A percentile compares a stretch with the other conserved stretches of the same genome.
Evolutionary conservation across 2,329 filamentous ascomycete genomes (phyloP).

Genomic region (Fusarium piperis): DNA sequence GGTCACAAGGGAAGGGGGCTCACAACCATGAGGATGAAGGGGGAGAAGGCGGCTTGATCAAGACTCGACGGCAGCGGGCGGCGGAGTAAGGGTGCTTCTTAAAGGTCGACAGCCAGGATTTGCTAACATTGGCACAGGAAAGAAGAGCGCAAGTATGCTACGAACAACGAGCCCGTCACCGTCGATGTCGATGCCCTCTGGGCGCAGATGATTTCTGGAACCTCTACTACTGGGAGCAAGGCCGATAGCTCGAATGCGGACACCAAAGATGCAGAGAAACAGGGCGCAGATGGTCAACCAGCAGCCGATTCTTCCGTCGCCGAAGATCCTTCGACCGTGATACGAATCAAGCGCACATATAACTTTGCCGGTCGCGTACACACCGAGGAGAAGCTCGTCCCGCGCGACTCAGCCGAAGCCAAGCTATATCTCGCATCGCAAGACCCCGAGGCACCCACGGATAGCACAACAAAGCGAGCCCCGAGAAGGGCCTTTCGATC

Average conservation of each 20-base stretch:
- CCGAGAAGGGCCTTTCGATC: slow-evolving; percentile 69
- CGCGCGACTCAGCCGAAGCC: slow-evolving; percentile 72
- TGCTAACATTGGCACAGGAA: slow-evolving; percentile 54
- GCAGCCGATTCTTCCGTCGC: background rate
- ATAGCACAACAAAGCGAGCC: slow-evolving; percentile 52
- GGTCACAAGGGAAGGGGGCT: slow-evolving; percentile 52
- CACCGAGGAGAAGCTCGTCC: slow-evolving; percentile 76
- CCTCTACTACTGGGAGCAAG: slow-evolving; percentile 20
- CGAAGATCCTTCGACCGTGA: slow-evolving; percentile 52
- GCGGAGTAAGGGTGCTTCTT: slow-evolving; percentile 60
- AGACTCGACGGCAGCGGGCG: slow-evolving; percentile 76
- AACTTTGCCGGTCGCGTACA: slow-evolving; percentile 79
- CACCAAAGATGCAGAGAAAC: slow-evolving; percentile 2
- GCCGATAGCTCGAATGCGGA: slow-evolving; percentile 7
- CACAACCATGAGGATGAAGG: slow-evolving; percentile 62
- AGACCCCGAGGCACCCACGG: slow-evolving; percentile 41
- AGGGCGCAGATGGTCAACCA: slow-evolving; percentile 18
- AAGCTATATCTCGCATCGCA: slow-evolving; percentile 69
- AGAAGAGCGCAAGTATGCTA: slow-evolving; percentile 64
- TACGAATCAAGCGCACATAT: slow-evolving; percentile 76
- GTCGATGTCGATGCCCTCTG: slow-evolving; percentile 78
- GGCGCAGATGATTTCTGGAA: slow-evolving; percentile 69
- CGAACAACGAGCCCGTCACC: slow-evolving; percentile 68
- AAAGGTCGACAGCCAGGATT: background rate
- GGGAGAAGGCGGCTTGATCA: slow-evolving; percentile 72